phyloP scores from a whole-genome alignment of 2,329 filamentous ascomycete species.

The Monilinia polystroma region DNA sequence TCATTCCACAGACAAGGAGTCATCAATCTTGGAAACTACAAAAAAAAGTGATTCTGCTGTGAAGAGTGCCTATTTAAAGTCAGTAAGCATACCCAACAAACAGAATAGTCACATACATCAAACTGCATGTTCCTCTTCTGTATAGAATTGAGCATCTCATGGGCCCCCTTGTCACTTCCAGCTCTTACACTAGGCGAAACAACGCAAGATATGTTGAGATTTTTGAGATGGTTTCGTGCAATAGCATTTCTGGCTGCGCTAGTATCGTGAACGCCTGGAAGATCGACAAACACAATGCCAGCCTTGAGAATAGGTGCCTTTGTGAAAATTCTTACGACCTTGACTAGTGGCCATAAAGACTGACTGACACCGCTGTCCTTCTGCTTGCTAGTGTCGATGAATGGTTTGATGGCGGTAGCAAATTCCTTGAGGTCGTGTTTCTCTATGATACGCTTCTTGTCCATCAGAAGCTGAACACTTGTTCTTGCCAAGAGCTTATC shows the following conservation, averaged over 20 bases:
- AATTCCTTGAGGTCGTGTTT: constrained; percentile 14
- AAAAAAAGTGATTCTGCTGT: constrained; percentile 28
- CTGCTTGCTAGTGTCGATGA: constrained; percentile 19
- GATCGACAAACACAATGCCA: constrained; percentile 31
- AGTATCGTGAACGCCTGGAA: constrained; percentile 31
- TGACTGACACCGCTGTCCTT: background rate
- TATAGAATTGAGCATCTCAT: constrained; percentile 27
- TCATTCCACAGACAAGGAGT: constrained; percentile 15
- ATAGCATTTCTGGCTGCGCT: constrained; percentile 29
- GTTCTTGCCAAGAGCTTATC: constrained; percentile 44
- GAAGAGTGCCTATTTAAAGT: constrained; percentile 17
- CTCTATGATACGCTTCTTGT: constrained; percentile 17
- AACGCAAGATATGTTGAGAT: constrained; percentile 29
- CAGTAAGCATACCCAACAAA: background rate
- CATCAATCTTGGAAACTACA: constrained; percentile 28
- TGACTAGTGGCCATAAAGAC: constrained; percentile 30
- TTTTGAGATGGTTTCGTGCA: constrained; percentile 26
- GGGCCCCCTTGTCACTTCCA: constrained; percentile 24
- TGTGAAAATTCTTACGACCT: constrained; percentile 26
- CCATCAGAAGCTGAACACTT: constrained; percentile 45
- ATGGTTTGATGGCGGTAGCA: constrained; percentile 22
- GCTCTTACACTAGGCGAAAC: constrained; percentile 26
- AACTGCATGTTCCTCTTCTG: constrained; percentile 27
- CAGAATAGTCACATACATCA: constrained; percentile 15
- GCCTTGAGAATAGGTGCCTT: constrained; percentile 25